A percentile compares a stretch with the other conserved stretches of the same genome.
Evolutionary conservation across 2,329 filamentous ascomycete species (phyloP).

Genomic region (Colletotrichum sp.): DNA sequence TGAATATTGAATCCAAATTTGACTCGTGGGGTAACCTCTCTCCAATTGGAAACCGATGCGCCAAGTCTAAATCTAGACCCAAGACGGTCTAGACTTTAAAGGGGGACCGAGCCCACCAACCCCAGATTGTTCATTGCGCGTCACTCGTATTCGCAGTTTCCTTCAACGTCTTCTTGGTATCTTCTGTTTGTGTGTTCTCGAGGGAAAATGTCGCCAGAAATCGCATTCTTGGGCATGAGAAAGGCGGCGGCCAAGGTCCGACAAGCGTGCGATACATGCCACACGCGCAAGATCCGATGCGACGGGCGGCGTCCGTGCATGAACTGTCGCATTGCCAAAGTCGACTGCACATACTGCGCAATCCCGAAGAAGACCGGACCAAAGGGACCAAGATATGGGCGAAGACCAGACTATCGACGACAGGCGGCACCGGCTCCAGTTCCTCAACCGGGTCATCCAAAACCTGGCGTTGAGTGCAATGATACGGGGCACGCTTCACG

Average conservation of each 20-base stretch:
- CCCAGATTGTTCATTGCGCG: neutral
- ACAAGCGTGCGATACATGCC: neutral
- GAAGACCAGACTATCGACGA: neutral
- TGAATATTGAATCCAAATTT: neutral
- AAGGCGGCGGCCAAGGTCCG: neutral
- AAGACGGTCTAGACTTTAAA: neutral
- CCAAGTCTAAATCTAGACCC: neutral
- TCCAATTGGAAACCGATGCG: neutral
- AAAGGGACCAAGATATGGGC: neutral
- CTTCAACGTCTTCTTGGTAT: neutral
- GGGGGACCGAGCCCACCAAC: neutral
- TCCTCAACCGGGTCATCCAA: neutral
- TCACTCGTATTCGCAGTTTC: neutral
- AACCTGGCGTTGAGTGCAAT: neutral
- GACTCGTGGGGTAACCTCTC: neutral
- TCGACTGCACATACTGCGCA: neutral
- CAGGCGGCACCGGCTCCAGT: neutral
- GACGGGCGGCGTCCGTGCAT: neutral
- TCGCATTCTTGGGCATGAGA: neutral
- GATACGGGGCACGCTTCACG: neutral
- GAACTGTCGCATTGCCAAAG: neutral
- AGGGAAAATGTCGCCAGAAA: neutral
- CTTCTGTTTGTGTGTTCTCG: neutral
- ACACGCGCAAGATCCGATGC: neutral
- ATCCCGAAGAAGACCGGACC: neutral